phyloP scores from a whole-genome alignment of 768 basidiomycete species.

The Rhizopogon salebrosus region DNA sequence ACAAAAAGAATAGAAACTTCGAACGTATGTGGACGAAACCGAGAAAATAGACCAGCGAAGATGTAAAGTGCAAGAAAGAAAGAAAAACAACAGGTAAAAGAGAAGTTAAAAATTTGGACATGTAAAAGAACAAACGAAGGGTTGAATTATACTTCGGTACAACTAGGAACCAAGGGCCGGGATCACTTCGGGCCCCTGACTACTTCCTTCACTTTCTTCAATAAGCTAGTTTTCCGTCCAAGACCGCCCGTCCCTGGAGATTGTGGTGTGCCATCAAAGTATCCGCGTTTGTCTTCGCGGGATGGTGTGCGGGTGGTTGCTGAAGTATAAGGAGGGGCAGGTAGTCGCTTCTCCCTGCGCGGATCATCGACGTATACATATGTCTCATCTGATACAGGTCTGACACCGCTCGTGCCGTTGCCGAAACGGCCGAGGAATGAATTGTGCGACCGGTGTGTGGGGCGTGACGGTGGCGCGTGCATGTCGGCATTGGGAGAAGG shows the following conservation, averaged over 20 bases:
- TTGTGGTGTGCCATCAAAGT: conserved; percentile 41
- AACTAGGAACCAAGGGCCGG: conserved; percentile 1
- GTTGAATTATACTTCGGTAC: conserved; percentile 5
- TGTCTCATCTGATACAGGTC: conserved; percentile 38
- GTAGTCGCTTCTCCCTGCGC: conserved; percentile 50
- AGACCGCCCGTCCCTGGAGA: conserved; percentile 41
- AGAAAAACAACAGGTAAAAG: conserved; percentile 2
- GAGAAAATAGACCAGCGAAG: background rate
- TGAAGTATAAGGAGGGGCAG: conserved; percentile 34
- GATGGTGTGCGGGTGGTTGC: conserved; percentile 19
- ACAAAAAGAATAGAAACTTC: background rate
- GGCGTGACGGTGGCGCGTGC: conserved; percentile 31
- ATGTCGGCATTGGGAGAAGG: conserved; percentile 40
- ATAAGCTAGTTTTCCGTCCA: conserved; percentile 69
- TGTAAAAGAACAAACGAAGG: conserved; percentile 7
- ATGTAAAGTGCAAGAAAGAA: conserved; percentile 8
- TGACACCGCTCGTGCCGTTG: conserved; percentile 23
- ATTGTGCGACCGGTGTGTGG: conserved; percentile 68
- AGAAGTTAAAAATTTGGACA: conserved; percentile 5
- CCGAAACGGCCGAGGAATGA: conserved; percentile 75
- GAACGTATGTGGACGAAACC: conserved; percentile 2
- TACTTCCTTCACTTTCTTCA: conserved; percentile 74
- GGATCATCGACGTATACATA: conserved; percentile 62
- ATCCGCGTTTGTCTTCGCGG: conserved; percentile 32
- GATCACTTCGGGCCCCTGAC: conserved; percentile 51